Percentiles rank a stretch among this genome's conserved stretches.
These are phyloP conservation scores for Zychaea mexicana DNA, from an alignment of 371 early-diverging fungal species.

Conservation along the genomic window DNA sequence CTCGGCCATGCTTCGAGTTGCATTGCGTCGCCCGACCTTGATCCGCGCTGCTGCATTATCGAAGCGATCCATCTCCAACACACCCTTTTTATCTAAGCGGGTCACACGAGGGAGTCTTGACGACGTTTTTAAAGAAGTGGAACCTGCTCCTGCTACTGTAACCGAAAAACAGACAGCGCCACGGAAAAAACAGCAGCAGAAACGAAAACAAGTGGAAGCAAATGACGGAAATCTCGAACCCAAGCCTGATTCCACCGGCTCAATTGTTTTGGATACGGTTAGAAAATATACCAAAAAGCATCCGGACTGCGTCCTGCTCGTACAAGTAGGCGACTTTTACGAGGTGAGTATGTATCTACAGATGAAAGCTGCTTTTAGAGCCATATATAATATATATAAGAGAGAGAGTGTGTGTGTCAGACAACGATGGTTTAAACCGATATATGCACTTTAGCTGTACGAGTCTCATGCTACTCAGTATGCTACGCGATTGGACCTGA, in stretches of 20 bases:
- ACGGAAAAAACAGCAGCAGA: neutral
- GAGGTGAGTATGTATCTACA: slow-evolving; percentile 57
- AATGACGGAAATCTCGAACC: slow-evolving; percentile 9
- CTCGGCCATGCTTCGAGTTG: neutral
- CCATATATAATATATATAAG: too few species aligned
- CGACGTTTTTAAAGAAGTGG: neutral
- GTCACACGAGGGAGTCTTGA: neutral
- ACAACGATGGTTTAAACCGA: neutral
- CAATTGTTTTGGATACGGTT: slow-evolving; percentile 57
- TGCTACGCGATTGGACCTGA: slow-evolving; percentile 71
- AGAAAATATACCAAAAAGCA: slow-evolving; percentile 66
- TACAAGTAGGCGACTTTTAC: slow-evolving; percentile 94
- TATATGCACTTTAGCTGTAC: slow-evolving; percentile 54
- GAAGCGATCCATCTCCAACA: neutral
- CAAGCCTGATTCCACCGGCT: slow-evolving; percentile 31
- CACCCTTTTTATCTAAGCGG: neutral
- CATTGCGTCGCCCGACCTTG: neutral
- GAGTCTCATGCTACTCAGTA: slow-evolving; percentile 75
- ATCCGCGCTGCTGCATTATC: neutral
- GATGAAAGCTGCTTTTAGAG: too few species aligned
- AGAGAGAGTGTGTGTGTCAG: neutral
- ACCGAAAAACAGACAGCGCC: neutral
- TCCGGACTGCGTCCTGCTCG: slow-evolving; percentile 78
- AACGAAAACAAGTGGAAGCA: neutral
- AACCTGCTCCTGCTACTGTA: neutral